Evolutionary conservation across 352 stramenopile genomes (phyloP), one percentile per base, ranked within the genome.

Genomic region (Lagenidium sp.): DNA sequence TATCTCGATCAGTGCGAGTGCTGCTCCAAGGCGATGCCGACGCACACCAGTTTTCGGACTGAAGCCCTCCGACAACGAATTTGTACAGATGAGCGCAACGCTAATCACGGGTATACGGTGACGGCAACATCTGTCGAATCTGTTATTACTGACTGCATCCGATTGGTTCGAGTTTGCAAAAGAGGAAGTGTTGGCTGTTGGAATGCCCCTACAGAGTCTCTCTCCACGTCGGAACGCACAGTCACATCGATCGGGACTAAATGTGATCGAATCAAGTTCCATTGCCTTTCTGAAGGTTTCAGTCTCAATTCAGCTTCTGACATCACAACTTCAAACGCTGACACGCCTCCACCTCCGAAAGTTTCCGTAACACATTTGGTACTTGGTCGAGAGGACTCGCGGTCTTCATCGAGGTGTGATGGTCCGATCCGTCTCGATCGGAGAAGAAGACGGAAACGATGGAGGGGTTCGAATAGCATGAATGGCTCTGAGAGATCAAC

Each of bases 1-100:
- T 71, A 52, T 16, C 53, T 84, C 45, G 60, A 74, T 16, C 62
- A 81, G 44, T 86, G 74, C 20, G 56, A 72, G 18, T 85, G 72
- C 46, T 84, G 74, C n/a, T 19, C 34, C 11, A 22, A n/a, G 5
- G 37, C 40, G 34, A n/a, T 13, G 35, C 6, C 15, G 16, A 15
- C 47, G 34, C 30, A 3, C 32, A 19, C 23, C 4, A 28, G 21
- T 13, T 38, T 43, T 45, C 24, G 19, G 11, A 41, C 34, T 28
- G 34, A 41, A 4, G 25, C 43, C 5, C 28, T 47, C 10, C 32
- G 43, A 7, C 24, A 39, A 8, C 25, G 38, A 13, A 6, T 47
- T 16, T 21, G n/a, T 15, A 19, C 21, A 25, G 16, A 18, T 4
- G 10, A n/a, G n/a, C n/a, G 19, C 16, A 37, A 55, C 15, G 12